Percentiles rank a stretch among this genome's conserved stretches.
phyloP scores from a whole-genome alignment of 2,329 filamentous ascomycete species.

The Lomentospora prolificans region DNA sequence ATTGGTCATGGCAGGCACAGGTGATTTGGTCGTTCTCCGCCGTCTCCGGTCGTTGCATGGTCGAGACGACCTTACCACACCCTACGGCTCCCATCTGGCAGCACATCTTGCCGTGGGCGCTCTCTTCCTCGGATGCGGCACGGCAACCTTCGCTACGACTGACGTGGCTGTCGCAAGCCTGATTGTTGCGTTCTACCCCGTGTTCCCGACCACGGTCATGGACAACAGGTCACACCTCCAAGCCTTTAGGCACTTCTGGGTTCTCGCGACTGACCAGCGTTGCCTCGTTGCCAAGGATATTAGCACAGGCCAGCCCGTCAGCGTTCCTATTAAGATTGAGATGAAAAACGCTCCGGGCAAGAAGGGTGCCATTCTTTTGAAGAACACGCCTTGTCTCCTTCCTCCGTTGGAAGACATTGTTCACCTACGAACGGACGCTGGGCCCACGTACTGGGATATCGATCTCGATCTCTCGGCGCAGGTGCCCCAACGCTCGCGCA shows the following conservation, averaged over 20 bases:
- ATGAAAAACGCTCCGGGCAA: conserved; percentile 29
- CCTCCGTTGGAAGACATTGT: conserved; percentile 56
- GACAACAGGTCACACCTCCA: conserved; percentile 94
- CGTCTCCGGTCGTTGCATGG: conserved; percentile 82
- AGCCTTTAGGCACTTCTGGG: conserved; percentile 96
- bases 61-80: conserved; percentile 69
- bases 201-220: conserved; percentile 80
- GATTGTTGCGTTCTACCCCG: conserved; percentile 84
- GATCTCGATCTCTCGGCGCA: conserved; percentile 63
- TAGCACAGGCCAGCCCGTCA: conserved; percentile 70
- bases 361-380: conserved; percentile 25
- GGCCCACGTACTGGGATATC: conserved; percentile 69
- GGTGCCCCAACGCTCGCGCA: conserved; percentile 25
- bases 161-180: conserved; percentile 79
- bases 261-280: conserved; percentile 79
- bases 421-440: conserved; percentile 48
- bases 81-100: conserved; percentile 90
- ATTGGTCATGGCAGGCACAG: conserved; percentile 91
- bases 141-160: conserved; percentile 81
- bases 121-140: conserved; percentile 86
- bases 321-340: conserved; percentile 58
- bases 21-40: conserved; percentile 76
- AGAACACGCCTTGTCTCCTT: conserved; percentile 48
- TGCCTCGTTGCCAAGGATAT: conserved; percentile 84
- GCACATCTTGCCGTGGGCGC: conserved; percentile 85